phyloP scores from a whole-genome alignment of 768 basidiomycete species.

The Suillus plorans region DNA sequence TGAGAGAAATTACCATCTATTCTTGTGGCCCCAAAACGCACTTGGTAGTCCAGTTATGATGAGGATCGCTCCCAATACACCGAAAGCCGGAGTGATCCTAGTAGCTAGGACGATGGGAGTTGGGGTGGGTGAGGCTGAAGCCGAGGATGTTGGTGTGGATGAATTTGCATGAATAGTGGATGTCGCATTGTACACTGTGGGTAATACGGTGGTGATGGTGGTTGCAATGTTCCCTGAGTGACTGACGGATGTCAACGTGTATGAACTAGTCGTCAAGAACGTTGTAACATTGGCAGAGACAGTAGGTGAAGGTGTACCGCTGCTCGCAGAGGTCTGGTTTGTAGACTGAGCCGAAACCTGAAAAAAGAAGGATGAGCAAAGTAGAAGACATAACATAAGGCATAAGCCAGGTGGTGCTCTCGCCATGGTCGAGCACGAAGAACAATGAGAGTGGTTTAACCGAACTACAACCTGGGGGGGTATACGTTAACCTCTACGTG shows the following conservation, averaged over 20 bases:
- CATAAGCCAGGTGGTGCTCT: constrained; percentile 4
- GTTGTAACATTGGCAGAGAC: constrained; percentile 43
- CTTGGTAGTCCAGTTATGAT: constrained; percentile 89
- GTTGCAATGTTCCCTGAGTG: constrained; percentile 49
- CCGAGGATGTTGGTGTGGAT: constrained; percentile 42
- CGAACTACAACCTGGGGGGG: background rate
- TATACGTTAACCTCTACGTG: background rate
- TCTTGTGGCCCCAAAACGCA: constrained; percentile 93
- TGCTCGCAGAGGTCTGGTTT: constrained; percentile 21
- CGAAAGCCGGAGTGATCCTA: constrained; percentile 83
- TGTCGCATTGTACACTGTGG: constrained; percentile 65
- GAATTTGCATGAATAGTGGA: constrained; percentile 51
- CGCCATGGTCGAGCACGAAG: constrained; percentile 14
- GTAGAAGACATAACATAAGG: constrained; percentile 21
- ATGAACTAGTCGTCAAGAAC: constrained; percentile 53
- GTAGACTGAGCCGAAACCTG: constrained; percentile 39
- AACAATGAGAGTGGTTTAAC: background rate
- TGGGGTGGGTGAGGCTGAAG: constrained; percentile 34
- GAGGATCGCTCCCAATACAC: constrained; percentile 82
- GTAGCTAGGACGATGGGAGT: constrained; percentile 50
- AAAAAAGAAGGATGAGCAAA: constrained; percentile 29
- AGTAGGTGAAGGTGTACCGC: constrained; percentile 21
- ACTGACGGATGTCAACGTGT: constrained; percentile 48
- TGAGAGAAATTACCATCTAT: constrained; percentile 67
- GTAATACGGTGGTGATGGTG: constrained; percentile 52